Conservation (phyloP, 345 rosid genomes). For the Populus simonii region DNA sequence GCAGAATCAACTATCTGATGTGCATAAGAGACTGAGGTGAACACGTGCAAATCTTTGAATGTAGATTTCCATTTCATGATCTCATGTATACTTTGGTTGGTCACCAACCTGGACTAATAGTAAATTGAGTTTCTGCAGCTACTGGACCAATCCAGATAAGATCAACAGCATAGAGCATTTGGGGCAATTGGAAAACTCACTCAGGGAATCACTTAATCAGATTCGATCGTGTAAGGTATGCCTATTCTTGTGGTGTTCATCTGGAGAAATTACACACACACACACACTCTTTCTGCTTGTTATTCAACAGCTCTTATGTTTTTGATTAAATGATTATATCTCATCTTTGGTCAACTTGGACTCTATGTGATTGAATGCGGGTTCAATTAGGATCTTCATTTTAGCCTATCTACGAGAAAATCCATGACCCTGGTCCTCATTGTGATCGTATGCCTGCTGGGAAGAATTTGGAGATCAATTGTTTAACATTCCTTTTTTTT, state of each 20-base stretch:
- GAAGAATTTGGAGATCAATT: background rate
- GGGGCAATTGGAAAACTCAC: conserved; percentile 57
- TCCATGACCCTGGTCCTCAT: background rate
- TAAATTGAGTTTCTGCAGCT: conserved; percentile 41
- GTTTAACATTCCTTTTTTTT: background rate
- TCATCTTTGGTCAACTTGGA: background rate
- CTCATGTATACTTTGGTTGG: background rate
- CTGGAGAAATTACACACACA: background rate
- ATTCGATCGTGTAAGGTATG: conserved; percentile 56
- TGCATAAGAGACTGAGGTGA: conserved; percentile 57
- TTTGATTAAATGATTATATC: background rate
- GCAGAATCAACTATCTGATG: conserved; percentile 50
- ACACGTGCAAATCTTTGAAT: conserved; percentile 7
- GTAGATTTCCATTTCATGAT: background rate
- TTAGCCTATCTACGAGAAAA: background rate
- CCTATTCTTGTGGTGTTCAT: conserved; percentile 8
- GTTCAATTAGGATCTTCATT: background rate
- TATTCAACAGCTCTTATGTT: background rate
- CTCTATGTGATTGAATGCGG: no score
- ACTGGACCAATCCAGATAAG: conserved; percentile 60
- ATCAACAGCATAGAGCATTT: conserved; percentile 53
- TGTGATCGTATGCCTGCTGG: background rate
- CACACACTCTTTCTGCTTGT: background rate
- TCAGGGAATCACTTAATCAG: conserved; percentile 54
- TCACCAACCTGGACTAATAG: conserved; percentile 2